Conservation (phyloP, 2,329 filamentous ascomycete genomes). For the Alternaria dauci region DNA sequence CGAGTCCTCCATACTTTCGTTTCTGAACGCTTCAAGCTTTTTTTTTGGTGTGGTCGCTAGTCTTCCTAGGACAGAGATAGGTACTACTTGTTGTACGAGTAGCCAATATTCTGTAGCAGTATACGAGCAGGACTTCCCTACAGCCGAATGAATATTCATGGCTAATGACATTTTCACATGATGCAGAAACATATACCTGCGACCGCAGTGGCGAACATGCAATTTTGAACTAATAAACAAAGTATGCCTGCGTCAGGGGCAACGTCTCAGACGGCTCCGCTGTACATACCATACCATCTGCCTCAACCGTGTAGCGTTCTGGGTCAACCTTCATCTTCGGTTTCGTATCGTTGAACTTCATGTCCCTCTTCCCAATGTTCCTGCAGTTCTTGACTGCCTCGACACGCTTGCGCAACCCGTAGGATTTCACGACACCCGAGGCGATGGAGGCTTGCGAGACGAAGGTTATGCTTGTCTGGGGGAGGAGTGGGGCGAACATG, state of each 20-base stretch:
- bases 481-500: conserved; percentile 83
- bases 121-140: neutral
- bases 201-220: neutral
- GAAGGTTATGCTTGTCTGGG: conserved; percentile 78
- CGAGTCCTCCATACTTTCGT: neutral
- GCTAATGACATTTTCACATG: neutral
- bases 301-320: conserved; percentile 86
- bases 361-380: conserved; percentile 79
- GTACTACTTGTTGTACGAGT: neutral
- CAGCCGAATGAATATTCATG: no score
- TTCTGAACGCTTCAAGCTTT: neutral
- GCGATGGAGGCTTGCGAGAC: conserved; percentile 78
- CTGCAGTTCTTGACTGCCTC: conserved; percentile 82
- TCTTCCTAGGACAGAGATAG: neutral
- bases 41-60: neutral
- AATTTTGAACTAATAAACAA: conserved; percentile 67
- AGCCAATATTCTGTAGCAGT: neutral
- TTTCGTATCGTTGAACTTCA: conserved; percentile 86
- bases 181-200: neutral
- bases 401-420: conserved; percentile 79
- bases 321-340: conserved; percentile 92
- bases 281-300: conserved; percentile 76
- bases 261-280: conserved; percentile 76
- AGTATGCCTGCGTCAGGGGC: conserved; percentile 80
- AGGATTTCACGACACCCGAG: conserved; percentile 71